Base-by-base conservation (phyloP, 2,329 filamentous ascomycete genomes). In the Fusarium verticillioides region DNA sequence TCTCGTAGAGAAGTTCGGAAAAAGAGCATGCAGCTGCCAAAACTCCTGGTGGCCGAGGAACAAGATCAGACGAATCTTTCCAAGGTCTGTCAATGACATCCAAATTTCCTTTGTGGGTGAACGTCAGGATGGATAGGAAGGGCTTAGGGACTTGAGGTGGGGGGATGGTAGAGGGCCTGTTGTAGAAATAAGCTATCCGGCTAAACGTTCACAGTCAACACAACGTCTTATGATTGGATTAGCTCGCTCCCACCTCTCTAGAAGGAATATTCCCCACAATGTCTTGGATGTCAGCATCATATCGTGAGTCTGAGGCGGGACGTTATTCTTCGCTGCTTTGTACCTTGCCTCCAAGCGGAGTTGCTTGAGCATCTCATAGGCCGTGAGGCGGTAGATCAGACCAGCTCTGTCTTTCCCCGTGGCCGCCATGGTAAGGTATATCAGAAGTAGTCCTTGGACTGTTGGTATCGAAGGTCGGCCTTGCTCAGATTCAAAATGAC, bases 101-200 rank as follows among this genome's bases (percentile, higher is more conserved):
- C 30, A 46, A 2, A 26, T 62, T 62, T 6, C 50, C 60, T 16
- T 58, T 39, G 4, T 62, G 19, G 0, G 52, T 21, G 12, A 58
- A 58, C 1, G 30, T 58, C 9, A 44, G 21, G 4, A 62, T 62
- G 2, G 60, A 62, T 2, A 59, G 30, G 39, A 62, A 58, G 4
- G 60, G 60, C 12, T 46, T 58, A 7, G 60, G 60, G 7, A 62
- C 13, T 21, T 21, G 15, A 21, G 60, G 60, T 11, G 32, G 60
- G 18, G 50, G 40, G 7, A 62, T 21, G 15, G 21, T 44, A 26
- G 60, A 62, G 12, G 50, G 50, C 34, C 19, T n/a, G 8, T 46
- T 21, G 26, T 62, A 62, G 12, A 62, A 58, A 58, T 62, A 58
- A 39, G 60, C 60, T 62, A 58, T 32, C 7, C 60, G 50, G 32